A percentile compares a stretch with the other conserved stretches of the same genome.
These are phyloP conservation scores for Micractinium conductrix DNA, from an alignment of 139 green algal genomes.

Conservation along the genomic window DNA sequence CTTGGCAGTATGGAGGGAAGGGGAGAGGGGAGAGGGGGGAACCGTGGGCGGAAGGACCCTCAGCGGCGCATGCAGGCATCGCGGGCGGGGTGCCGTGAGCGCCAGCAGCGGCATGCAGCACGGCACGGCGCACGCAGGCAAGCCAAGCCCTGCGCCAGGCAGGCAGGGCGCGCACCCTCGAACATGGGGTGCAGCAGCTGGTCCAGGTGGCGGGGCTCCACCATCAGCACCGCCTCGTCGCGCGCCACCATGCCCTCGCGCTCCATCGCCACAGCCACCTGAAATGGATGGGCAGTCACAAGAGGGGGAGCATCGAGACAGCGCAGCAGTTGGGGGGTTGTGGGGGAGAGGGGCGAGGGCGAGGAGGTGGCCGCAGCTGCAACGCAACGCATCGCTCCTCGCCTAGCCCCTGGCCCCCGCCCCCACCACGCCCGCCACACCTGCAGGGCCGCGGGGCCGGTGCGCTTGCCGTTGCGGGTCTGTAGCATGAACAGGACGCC, in stretches of 20 bases:
- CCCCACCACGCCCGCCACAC: neutral
- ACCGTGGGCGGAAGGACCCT: too few relatives aligned
- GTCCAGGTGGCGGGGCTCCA: conserved; percentile 89
- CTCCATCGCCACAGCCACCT: conserved; percentile 81
- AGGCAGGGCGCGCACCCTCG: conserved; percentile 40
- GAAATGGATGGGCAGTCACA: neutral
- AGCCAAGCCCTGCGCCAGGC: too few relatives aligned
- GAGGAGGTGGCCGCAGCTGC: neutral
- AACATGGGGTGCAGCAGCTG: conserved; percentile 91
- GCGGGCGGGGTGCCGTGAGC: too few relatives aligned
- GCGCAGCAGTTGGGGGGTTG: neutral
- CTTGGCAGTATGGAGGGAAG: neutral
- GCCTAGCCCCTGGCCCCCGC: neutral
- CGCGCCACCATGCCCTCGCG: conserved; percentile 63
- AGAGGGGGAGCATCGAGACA: neutral
- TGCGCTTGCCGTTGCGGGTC: conserved; percentile 89
- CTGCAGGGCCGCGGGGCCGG: conserved; percentile 76
- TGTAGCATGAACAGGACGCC: conserved; percentile 91
- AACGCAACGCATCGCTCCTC: too few relatives aligned
- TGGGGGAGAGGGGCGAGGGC: neutral
- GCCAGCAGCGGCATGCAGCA: too few relatives aligned
- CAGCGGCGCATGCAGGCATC: too few relatives aligned
- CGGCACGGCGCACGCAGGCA: too few relatives aligned
- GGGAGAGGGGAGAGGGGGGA: neutral
- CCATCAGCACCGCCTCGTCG: conserved; percentile 76